Base-by-base conservation (phyloP, 1,139 yeast species). In the Hyphopichia fennica region DNA sequence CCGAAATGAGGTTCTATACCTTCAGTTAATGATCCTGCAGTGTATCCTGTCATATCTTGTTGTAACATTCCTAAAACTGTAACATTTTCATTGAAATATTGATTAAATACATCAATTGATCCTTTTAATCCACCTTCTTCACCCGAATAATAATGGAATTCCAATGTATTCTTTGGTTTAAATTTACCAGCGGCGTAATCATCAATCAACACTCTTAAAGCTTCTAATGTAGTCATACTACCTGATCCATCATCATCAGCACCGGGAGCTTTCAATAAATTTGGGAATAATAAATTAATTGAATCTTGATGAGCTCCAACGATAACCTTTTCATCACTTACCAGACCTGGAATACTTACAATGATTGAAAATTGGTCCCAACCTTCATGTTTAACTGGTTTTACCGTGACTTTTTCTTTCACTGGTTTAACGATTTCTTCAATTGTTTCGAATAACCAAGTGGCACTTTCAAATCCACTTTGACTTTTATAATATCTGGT, bases 181-280 rank as follows among this genome's bases (percentile, higher is more conserved):
- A 80, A 74, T 0, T 48, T 45, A 0, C 75, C 79, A 11, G 56
- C 45, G 20, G 52, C 54, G 40, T 63, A 62, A 10, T 61, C 63
- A 18, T 66, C 69, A 15, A 77, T 63, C 34, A 87, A 65, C 10
- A 87, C 63, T 47, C 95, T 77, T 54, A 90, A 75, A 0, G 90
- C 82, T 60, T 90, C 96, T 43, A 89, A 65, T 35, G 78, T 77
- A 3, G 96, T 86, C 7, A 85, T 83, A 3, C 91, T 84, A 8
- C 98, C 98, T 3, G 93, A 82, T 1, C 96, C 96, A 60, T 91
- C 89, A 56, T 91, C 99, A 61, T 91, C 98, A 3, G 96, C 97
- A 5, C 98, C 99, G 1, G 98, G 98, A 0, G 97, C 90, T 37
- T 80, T 75, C 52, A 85, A 58, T 17, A 82, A 47, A 39, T 71